Percentiles rank a stretch among this genome's conserved stretches.
phyloP scores from a whole-genome alignment of 1,284 basidiomycete species.

The Cyathus olla region DNA sequence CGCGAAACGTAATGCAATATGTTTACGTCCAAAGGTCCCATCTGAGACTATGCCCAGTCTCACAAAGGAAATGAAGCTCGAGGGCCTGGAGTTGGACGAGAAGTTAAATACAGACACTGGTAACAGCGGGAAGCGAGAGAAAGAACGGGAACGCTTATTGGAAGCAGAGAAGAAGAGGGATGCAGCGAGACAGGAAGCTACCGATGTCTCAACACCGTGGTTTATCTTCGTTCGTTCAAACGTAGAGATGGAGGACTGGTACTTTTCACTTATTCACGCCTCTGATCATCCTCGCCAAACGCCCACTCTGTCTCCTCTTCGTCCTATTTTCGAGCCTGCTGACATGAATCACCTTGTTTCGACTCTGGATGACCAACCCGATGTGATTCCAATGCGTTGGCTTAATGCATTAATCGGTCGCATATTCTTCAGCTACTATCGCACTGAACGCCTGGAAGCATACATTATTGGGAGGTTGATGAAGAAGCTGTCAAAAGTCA shows the following conservation, averaged over 20 bases:
- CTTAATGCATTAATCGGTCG: constrained; percentile 94
- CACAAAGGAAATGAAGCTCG: constrained; percentile 64
- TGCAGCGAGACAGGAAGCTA: constrained; percentile 58
- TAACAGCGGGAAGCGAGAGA: constrained; percentile 51
- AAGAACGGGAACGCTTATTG: constrained; percentile 54
- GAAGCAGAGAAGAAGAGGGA: constrained; percentile 60
- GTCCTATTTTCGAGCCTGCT: constrained; percentile 74
- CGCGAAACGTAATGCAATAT: constrained; percentile 89
- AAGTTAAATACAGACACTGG: constrained; percentile 46
- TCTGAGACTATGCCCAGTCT: constrained; percentile 57
- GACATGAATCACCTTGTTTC: constrained; percentile 91
- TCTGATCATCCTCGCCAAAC: constrained; percentile 70
- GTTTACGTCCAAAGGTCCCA: constrained; percentile 67
- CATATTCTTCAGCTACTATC: constrained; percentile 92
- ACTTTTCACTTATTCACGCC: constrained; percentile 86
- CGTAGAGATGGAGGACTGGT: constrained; percentile 97
- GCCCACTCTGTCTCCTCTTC: constrained; percentile 66
- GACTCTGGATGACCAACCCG: constrained; percentile 91
- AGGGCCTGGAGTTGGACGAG: constrained; percentile 49
- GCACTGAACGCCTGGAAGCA: constrained; percentile 83
- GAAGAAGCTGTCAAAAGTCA: constrained; percentile 94
- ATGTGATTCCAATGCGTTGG: constrained; percentile 97
- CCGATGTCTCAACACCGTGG: constrained; percentile 76
- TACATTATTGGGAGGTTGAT: constrained; percentile 91
- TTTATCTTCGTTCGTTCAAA: constrained; percentile 90